These are phyloP conservation scores for Coemansia sp. DNA, from an alignment of 192 early-diverging fungal genomes.

Conservation along the genomic window DNA sequence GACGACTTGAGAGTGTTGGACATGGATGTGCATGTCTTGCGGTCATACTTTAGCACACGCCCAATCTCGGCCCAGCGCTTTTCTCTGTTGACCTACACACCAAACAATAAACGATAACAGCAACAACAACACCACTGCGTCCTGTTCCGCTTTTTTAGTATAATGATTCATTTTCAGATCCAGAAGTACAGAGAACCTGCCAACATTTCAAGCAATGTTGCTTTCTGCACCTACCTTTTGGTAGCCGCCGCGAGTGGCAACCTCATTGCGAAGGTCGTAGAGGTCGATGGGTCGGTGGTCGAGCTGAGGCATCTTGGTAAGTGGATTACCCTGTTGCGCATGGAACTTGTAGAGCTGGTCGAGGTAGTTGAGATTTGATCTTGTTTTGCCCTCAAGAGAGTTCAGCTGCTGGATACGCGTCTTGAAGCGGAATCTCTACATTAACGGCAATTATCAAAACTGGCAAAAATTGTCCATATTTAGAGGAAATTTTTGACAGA, in stretches of 20 bases:
- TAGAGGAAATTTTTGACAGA: constrained; percentile 3
- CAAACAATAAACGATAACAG: not conserved
- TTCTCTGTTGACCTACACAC: constrained; percentile 60
- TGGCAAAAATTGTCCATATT: too few species aligned
- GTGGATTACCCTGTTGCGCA: constrained; percentile 69
- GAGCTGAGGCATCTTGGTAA: constrained; percentile 79
- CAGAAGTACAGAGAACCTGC: too few species aligned
- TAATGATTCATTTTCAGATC: too few species aligned
- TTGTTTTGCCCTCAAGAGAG: constrained; percentile 86
- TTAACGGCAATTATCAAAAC: too few species aligned
- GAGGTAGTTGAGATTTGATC: constrained; percentile 85
- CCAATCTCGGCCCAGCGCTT: constrained; percentile 92
- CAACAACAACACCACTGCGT: not conserved
- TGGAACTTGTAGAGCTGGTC: constrained; percentile 93
- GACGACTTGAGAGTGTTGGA: constrained; percentile 73
- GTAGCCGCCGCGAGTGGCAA: constrained; percentile 73
- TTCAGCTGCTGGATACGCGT: constrained; percentile 91
- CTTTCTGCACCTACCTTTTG: constrained; percentile 51
- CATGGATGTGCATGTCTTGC: constrained; percentile 74
- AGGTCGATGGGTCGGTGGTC: constrained; percentile 88
- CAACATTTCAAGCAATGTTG: not conserved
- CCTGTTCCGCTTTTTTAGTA: not conserved
- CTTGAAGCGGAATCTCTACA: constrained; percentile 82
- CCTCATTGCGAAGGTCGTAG: constrained; percentile 78
- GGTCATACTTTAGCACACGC: constrained; percentile 67